Base-by-base conservation (phyloP, 805 yeast species). In the Metschnikowia orientalis region DNA sequence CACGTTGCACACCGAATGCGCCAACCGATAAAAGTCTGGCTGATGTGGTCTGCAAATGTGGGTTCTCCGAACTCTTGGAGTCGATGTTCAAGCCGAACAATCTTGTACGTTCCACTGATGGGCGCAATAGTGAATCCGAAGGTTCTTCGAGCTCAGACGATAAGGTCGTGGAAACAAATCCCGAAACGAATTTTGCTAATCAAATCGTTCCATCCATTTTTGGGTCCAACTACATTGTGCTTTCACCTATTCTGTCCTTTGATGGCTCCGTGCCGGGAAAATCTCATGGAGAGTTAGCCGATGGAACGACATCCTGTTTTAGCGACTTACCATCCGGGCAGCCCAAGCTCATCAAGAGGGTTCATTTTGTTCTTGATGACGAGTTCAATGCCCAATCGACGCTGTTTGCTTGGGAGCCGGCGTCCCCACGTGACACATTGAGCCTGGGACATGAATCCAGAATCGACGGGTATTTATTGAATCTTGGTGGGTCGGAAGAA, bases 201-300 rank as follows among this genome's bases (percentile, higher is more conserved):
- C 32, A 29, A 16, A 10, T 22, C 4, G 26, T 29, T 8, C 32
- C 32, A 2, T 29, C 26, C 16, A 29, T 11, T 10, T 29, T 29
- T 16, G 25, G 26, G 8, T 15, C 15, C 15, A 18, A 29, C 21
- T 29, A 29, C 32, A 25, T 29, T 11, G 26, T 29, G 8, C 17
- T 29, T 5, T 29, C 32, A 16, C 32, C 32, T 5, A 22, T 29
- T n/a, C 32, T 29, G 32, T 29, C 32, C n/a, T 29, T 29, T 22
- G 32, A 29, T 15, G 32, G 26, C n/a, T 14, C 26, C n/a, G 21
- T 8, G 21, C 16, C 14, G 10, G 7, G 20, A 20, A 2, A 12
- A 29, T 6, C 32, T 20, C 12, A 11, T 28, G 8, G 32, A 29
- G 9, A n/a, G n/a, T n/a, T n/a, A n/a, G n/a, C n/a, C n/a, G n/a